Conservation (phyloP, 257 asterid species). For the Plantago elongata region DNA sequence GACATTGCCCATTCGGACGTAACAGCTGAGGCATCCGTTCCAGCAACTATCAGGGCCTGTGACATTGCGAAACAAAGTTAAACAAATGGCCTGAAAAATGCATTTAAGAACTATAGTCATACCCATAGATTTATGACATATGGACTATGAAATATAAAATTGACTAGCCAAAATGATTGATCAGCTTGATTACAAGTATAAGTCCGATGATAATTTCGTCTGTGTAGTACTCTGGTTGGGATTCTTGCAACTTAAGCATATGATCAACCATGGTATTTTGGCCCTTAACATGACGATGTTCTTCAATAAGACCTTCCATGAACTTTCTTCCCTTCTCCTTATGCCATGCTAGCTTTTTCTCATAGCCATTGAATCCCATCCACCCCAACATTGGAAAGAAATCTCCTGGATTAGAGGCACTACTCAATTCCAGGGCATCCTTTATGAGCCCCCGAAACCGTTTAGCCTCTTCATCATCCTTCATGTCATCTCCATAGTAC, state of each 20-base stretch:
- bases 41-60: slow-evolving; percentile 25
- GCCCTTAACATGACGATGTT: slow-evolving; percentile 24
- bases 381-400: slow-evolving; percentile 21
- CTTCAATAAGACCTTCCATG: slow-evolving; percentile 23
- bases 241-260: slow-evolving; percentile 30
- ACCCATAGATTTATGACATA: no score
- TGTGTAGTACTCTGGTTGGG: slow-evolving; percentile 23
- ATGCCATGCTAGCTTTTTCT: slow-evolving; percentile 17
- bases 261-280: slow-evolving; percentile 26
- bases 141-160: background rate
- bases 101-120: background rate
- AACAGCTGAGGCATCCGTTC: slow-evolving; percentile 22
- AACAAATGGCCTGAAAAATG: background rate
- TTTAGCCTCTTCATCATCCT: slow-evolving; percentile 9
- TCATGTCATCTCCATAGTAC: slow-evolving; percentile 5
- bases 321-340: slow-evolving; percentile 14
- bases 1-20: slow-evolving; percentile 37
- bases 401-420: slow-evolving; percentile 19
- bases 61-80: background rate
- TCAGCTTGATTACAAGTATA: slow-evolving; percentile 9
- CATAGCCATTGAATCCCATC: slow-evolving; percentile 29
- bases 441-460: slow-evolving; percentile 10
- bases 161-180: background rate
- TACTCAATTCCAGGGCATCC: slow-evolving; percentile 18
- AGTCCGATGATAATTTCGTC: slow-evolving; percentile 29